Percentiles rank a stretch among this genome's conserved stretches.
Conservation (phyloP, 345 rosid genomes). For the Jatropha curcas region DNA sequence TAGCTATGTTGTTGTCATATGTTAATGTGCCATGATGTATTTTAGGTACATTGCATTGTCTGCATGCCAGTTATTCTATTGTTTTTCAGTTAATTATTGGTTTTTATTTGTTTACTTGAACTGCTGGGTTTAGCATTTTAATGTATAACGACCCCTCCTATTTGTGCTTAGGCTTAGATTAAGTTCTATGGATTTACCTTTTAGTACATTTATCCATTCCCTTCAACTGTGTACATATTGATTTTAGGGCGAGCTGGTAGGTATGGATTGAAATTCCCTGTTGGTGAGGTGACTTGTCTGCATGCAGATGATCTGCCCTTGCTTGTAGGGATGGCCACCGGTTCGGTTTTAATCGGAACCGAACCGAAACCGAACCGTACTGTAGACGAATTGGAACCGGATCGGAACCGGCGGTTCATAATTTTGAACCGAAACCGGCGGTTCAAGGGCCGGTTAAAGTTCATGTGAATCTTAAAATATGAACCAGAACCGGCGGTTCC, state of each 20-base stretch:
- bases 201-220: background rate
- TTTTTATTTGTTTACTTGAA: background rate
- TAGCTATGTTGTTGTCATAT: constrained; percentile 3
- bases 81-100: background rate
- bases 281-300: constrained; percentile 93
- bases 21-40: background rate
- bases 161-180: no score
- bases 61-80: background rate
- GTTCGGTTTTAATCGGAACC: no score
- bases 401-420: no score
- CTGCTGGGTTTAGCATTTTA: background rate
- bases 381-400: no score
- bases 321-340: no score
- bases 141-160: background rate
- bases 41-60: background rate
- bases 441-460: no score
- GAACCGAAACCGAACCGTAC: no score
- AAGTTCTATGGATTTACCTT: no score
- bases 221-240: background rate
- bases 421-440: no score
- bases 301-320: constrained; percentile 60
- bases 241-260: constrained; percentile 86
- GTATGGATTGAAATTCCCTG: constrained; percentile 79
- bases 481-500: no score
- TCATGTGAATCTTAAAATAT: no score